A percentile compares a stretch with the other conserved stretches of the same genome.
These are phyloP conservation scores for Arabidopsis arenosa DNA, from an alignment of 345 rosid genomes.

Conservation along the genomic window DNA sequence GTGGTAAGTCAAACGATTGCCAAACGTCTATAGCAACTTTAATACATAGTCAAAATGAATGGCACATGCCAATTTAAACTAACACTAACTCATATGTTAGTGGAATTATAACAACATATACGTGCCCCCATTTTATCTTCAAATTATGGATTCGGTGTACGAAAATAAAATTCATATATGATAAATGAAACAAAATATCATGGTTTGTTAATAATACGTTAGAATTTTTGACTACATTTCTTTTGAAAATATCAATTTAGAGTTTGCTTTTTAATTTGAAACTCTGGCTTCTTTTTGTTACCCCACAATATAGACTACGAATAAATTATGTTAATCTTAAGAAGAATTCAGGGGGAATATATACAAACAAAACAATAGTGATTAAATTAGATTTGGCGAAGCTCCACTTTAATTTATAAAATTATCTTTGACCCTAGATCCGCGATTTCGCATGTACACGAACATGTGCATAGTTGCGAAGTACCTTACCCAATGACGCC, in stretches of 20 bases:
- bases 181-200: background rate
- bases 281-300: background rate
- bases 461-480: constrained; percentile 25
- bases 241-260: background rate
- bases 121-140: background rate
- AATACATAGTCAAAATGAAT: constrained; percentile 11
- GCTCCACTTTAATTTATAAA: no score
- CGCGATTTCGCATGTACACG: background rate
- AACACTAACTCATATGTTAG: background rate
- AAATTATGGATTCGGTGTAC: background rate
- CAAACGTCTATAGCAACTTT: constrained; percentile 4
- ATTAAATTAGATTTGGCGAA: background rate
- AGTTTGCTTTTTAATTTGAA: background rate
- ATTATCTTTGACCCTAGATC: constrained; percentile 21
- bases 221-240: background rate
- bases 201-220: background rate
- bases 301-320: background rate
- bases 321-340: background rate
- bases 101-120: background rate
- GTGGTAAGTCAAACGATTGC: background rate
- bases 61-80: background rate
- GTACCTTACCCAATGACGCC: constrained; percentile 6
- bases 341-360: background rate
- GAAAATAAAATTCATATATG: background rate
- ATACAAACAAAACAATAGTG: background rate